Percentiles rank a stretch among this genome's conserved stretches.
Conservation (phyloP, 139 green algal genomes). For the Micromonas commoda region DNA sequence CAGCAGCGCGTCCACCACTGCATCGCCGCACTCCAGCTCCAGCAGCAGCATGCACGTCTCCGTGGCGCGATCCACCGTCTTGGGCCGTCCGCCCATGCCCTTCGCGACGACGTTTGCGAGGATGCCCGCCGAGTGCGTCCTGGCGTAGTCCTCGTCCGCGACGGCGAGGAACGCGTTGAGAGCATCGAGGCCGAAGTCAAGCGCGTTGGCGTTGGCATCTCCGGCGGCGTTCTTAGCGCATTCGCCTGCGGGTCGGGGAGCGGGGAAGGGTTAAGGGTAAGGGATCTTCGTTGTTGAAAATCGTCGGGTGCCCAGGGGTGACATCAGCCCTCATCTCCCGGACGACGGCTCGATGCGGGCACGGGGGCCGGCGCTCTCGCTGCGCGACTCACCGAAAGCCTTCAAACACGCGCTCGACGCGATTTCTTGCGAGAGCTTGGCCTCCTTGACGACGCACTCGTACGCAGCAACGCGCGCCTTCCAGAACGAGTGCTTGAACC, state of each 20-base stretch:
- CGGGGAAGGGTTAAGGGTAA: not conserved
- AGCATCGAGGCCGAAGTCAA: not conserved
- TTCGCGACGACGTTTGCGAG: conserved; percentile 63
- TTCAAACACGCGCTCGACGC: not conserved
- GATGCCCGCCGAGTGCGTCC: conserved; percentile 25
- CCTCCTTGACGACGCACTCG: not conserved
- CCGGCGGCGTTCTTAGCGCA: not conserved
- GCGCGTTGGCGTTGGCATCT: conserved; percentile 10
- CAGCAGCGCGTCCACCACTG: conserved; percentile 47
- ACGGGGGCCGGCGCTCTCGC: not conserved
- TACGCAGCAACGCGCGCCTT: not conserved
- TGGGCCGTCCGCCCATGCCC: conserved; percentile 68
- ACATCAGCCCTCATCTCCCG: not conserved
- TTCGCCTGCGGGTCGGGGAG: not conserved
- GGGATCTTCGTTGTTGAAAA: too few relatives aligned
- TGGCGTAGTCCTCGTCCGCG: conserved; percentile 41
- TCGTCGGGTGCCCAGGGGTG: too few relatives aligned
- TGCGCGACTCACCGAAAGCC: not conserved
- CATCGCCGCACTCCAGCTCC: conserved; percentile 71
- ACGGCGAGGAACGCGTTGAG: conserved; percentile 42
- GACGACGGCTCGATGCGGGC: not conserved
- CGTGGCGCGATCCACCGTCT: conserved; percentile 57
- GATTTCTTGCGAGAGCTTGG: not conserved
- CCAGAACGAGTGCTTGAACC: not conserved
- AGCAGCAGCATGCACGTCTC: conserved; percentile 66